Base-by-base conservation (phyloP, 2,329 filamentous ascomycete species). In the Paecilomyces sp. region DNA sequence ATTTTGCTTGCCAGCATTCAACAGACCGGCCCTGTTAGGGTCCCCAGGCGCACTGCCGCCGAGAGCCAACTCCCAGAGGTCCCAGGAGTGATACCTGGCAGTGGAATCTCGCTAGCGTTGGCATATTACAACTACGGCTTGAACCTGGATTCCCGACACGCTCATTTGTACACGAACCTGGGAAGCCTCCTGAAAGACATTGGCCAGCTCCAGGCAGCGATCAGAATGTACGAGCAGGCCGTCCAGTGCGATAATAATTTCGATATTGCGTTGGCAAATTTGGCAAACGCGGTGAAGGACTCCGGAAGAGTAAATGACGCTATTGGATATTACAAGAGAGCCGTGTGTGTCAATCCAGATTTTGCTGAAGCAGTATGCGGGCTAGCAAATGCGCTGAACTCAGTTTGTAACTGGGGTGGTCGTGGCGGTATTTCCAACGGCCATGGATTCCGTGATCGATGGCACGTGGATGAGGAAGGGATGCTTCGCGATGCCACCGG, bases 301-400 rank as follows among this genome's bases (percentile, higher is more conserved):
- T 91, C 95, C 66, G 94, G 94, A 2, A 86, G 90, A 52, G 91
- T 97, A 65, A 89, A 87, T 59, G 94, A 99, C 71, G 94, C 94
- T 1, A 97, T 99, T 61, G 78, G 80, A 28, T 97, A 95, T 73
- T 99, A 99, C 78, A 90, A 86, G 68, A 86, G 92, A 64, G 94
- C 94, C 47, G 93, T 99, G 9, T 83, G 84, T 34, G 87, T 92
- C n/a, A 99, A 94, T 66, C 93, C 94, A 0, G 89, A 96, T 34
- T 99, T 99, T 76, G 91, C 94, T 1, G 94, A 99, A 76, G 94
- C 94, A 6, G 93, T 99, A 0, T 99, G 94, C 73, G 94, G 94
- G 7, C 82, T 99, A 57, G 92, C 92, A 1, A 97, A 96, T 60
- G 93, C 94, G 1, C 80, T 99, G 57, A 97, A 97, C 71, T 97